These are phyloP conservation scores for Kockovaella imperatae DNA, from an alignment of 768 basidiomycete genomes.

Conservation along the genomic window DNA sequence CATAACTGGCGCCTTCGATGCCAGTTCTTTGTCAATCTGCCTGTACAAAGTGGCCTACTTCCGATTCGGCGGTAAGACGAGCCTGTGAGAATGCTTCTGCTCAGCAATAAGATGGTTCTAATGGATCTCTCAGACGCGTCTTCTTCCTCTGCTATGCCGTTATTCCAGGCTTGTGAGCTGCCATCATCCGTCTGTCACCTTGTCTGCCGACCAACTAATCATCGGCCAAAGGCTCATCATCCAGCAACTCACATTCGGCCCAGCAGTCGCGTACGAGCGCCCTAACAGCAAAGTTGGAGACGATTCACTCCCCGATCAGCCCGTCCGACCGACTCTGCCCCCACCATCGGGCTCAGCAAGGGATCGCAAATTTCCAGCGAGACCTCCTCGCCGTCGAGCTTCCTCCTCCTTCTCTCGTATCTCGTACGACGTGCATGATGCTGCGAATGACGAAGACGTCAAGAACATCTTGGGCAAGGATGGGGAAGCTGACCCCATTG, in stretches of 20 bases:
- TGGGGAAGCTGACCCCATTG: conserved; percentile 23
- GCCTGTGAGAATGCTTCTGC: conserved; percentile 10
- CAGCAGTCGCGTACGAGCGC: conserved; percentile 32
- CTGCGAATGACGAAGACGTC: conserved; percentile 23
- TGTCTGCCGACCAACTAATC: too few species aligned
- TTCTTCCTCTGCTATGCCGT: conserved; percentile 45
- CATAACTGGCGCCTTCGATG: conserved; percentile 47
- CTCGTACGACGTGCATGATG: conserved; percentile 19
- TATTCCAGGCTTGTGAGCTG: conserved; percentile 40
- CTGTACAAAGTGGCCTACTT: conserved; percentile 39
- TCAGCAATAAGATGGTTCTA: not conserved
- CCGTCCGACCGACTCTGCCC: not conserved
- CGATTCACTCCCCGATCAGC: not conserved
- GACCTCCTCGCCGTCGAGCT: not conserved
- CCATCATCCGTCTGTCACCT: not conserved
- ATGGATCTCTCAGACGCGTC: not conserved
- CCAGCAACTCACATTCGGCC: conserved; percentile 43
- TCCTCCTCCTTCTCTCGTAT: conserved; percentile 30
- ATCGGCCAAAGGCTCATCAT: conserved; percentile 42
- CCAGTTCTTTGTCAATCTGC: conserved; percentile 43
- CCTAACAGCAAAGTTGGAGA: too few species aligned
- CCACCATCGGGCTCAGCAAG: not conserved
- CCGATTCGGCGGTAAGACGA: conserved; percentile 13
- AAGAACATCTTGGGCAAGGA: conserved; percentile 11
- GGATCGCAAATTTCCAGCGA: not conserved